Evolutionary conservation across 1,284 basidiomycete genomes (phyloP).

Genomic region (Apiotrichum gamsii): DNA sequence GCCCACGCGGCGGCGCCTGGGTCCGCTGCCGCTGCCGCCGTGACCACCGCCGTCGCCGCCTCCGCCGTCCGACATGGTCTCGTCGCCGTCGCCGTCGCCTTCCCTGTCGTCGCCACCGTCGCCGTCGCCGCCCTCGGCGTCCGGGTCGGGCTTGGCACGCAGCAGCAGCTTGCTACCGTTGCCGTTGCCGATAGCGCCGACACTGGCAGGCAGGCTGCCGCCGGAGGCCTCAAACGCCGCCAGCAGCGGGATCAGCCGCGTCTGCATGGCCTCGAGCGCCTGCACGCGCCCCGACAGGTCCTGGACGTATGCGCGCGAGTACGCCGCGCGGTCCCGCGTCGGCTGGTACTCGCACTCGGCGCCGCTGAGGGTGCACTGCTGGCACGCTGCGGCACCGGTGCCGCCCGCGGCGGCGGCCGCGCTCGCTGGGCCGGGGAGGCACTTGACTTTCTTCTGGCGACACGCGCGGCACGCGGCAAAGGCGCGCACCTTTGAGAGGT

Average conservation of each 20-base stretch:
- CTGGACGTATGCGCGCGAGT: constrained; percentile 43
- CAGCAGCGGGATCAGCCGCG: constrained; percentile 33
- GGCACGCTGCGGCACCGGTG: constrained; percentile 24
- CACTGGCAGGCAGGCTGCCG: constrained; percentile 6
- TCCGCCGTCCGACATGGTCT: not conserved
- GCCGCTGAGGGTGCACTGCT: constrained; percentile 35
- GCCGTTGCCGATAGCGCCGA: not conserved
- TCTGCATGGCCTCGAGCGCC: constrained; percentile 34
- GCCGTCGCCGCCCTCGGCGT: constrained; percentile 1
- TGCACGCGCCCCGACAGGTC: constrained; percentile 43
- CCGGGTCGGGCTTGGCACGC: not conserved
- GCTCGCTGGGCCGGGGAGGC: constrained; percentile 27
- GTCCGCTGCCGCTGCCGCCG: too few relatives aligned
- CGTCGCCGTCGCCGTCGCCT: constrained; percentile 2
- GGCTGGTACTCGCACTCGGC: constrained; percentile 43
- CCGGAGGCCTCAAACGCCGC: constrained; percentile 28
- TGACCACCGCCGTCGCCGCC: not conserved
- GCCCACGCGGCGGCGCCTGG: too few relatives aligned
- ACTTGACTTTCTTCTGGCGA: constrained; percentile 42
- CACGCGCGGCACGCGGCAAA: constrained; percentile 41
- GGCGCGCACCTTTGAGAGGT: constrained; percentile 36
- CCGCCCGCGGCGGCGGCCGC: constrained; percentile 8
- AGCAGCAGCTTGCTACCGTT: not conserved
- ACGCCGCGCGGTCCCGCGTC: constrained; percentile 42
- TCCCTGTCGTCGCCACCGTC: constrained; percentile 8